These are phyloP conservation scores for Paraphaeosphaeria minitans DNA, from an alignment of 2,329 filamentous ascomycete genomes.

Conservation along the genomic window DNA sequence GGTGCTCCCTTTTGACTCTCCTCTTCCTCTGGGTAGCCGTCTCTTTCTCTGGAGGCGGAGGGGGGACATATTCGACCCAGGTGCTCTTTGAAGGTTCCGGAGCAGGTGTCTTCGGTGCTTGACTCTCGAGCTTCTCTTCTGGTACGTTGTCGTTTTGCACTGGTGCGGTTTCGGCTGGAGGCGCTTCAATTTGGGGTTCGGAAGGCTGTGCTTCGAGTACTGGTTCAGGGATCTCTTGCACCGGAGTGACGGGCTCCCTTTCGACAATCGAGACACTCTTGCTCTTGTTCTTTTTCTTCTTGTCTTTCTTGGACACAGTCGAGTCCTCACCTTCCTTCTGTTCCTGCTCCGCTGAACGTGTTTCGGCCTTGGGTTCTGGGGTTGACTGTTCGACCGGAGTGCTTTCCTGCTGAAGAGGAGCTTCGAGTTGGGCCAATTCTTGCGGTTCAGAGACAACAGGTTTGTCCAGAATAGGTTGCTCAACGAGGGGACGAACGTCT, in stretches of 20 bases:
- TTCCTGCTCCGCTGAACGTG: not conserved
- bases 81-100: not conserved
- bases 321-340: conserved; percentile 12
- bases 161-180: not conserved
- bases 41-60: not conserved
- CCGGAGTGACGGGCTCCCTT: conserved; percentile 8
- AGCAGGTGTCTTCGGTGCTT: not conserved
- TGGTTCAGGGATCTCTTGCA: conserved; percentile 8
- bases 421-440: not conserved
- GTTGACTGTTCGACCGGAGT: not conserved
- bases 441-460: not conserved
- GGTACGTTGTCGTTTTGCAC: not conserved
- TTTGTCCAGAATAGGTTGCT: not conserved
- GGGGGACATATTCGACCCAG: conserved; percentile 2
- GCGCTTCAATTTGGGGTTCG: not conserved
- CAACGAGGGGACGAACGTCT: not conserved
- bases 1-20: not conserved
- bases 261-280: conserved; percentile 14
- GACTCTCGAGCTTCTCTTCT: not conserved
- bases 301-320: conserved; percentile 15
- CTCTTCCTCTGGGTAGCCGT: not conserved
- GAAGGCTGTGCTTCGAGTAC: not conserved
- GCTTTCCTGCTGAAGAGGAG: not conserved
- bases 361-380: not conserved
- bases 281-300: conserved; percentile 17